Evolutionary conservation across 2,329 filamentous ascomycete species (phyloP), one percentile per base, ranked within the genome.

Genomic region (Exserohilum turcica): DNA sequence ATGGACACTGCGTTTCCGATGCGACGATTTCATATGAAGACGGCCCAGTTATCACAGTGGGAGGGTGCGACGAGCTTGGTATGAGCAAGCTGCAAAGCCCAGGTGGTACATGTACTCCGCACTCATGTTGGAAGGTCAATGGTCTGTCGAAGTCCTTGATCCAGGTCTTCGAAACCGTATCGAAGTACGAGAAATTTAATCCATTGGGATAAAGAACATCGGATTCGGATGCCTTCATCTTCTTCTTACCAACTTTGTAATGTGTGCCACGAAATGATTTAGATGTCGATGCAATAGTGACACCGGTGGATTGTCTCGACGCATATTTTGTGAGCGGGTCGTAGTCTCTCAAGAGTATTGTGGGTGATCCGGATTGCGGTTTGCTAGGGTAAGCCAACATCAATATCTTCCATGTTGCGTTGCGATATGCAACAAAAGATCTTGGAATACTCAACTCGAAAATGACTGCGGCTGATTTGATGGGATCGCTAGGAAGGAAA

Each of bases 21-120:
- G 82, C 80, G 27, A 84, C 68, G 3, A 80, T 74, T 12, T 82
- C 74, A 51, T 84, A 83, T 0, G 83, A 86, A 0, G 81, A 79
- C 0, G 78, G 83, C 1, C 35, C 67, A 27, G 44, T 50, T 9
- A 70, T 65, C 32, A 13, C 50, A 15, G 57, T 43, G 35, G 54
- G 43, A 18, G 52, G 57, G 39, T 64, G 47, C 8, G 74, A 60
- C 16, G 43, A 50, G 29, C 16, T 29, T 12, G 72, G 61, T 1
- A 75, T 64, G 48, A 75, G 77, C 13, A 52, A 43, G 18, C 60
- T 32, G 57, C 36, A 47, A 65, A 66, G 43, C 12, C 36, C 47
- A 28, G 16, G 48, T 16, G 57, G 57, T 35, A 64, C 39, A 53
- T 62, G 53, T 40, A 63, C 33, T 21, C 48, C 49, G 29, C 36